phyloP scores from a whole-genome alignment of 2,329 filamentous ascomycete species.

The Fusarium guadeloupense region DNA sequence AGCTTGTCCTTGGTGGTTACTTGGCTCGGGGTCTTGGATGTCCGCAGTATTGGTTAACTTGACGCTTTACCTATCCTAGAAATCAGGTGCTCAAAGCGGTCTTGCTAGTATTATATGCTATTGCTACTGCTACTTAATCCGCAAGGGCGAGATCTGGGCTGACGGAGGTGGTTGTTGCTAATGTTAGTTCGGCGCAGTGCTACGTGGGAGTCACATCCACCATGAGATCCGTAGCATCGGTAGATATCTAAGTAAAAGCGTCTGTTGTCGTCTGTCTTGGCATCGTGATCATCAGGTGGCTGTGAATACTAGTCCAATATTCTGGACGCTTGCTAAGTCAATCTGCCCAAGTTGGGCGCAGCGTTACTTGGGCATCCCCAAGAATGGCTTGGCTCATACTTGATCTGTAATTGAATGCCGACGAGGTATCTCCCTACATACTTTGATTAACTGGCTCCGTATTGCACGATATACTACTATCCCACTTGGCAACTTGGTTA shows the following conservation, averaged over 20 bases:
- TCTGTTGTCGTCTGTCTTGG: constrained; percentile 14
- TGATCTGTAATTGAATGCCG: background rate
- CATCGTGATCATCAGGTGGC: constrained; percentile 19
- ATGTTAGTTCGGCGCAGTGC: background rate
- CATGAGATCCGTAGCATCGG: background rate
- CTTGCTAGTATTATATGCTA: too few species aligned
- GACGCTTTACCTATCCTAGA: background rate
- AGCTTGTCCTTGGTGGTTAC: constrained; percentile 37
- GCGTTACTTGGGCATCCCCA: background rate
- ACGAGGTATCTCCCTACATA: background rate
- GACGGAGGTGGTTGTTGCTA: constrained; percentile 15
- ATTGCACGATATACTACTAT: too few species aligned
- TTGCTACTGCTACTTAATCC: too few species aligned
- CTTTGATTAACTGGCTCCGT: constrained; percentile 3
- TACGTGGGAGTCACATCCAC: background rate
- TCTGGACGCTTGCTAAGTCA: constrained; percentile 25
- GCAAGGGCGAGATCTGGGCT: constrained; percentile 13
- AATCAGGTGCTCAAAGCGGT: background rate
- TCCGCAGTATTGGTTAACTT: constrained; percentile 7
- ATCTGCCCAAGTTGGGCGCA: background rate
- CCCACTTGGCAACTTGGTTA: constrained; percentile 18
- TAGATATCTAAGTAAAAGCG: background rate
- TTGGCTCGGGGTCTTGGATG: constrained; percentile 17
- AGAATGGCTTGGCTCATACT: constrained; percentile 7
- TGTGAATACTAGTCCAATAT: constrained; percentile 22